Evolutionary conservation across 148 eudicot species (phyloP).

Genomic region (Vaccinium myrtillus): DNA sequence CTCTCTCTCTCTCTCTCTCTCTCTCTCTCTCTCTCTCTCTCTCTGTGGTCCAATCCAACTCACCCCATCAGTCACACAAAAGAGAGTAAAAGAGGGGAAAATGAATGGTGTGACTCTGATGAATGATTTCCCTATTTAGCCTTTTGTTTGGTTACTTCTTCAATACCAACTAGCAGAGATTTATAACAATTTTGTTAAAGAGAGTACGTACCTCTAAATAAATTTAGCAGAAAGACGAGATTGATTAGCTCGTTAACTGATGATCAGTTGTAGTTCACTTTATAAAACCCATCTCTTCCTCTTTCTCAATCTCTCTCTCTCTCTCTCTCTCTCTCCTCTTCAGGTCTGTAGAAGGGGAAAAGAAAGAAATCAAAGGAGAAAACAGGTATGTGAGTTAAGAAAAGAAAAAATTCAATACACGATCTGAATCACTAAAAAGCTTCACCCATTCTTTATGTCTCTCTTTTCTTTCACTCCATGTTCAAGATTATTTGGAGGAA

Average conservation of each 20-base stretch:
- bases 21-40: constrained; percentile 21
- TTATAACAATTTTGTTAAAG: neutral
- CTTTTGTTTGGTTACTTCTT: constrained; percentile 12
- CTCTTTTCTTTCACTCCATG: neutral
- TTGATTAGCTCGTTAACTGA: constrained; percentile 16
- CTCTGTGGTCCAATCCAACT: constrained; percentile 3
- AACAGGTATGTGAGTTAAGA: constrained; percentile 21
- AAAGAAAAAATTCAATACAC: neutral
- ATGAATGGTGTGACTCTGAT: constrained; percentile 16
- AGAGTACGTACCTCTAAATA: neutral
- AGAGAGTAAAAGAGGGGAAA: neutral
- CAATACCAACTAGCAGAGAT: constrained; percentile 19
- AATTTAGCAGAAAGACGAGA: constrained; percentile 21
- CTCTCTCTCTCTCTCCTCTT: constrained; percentile 18
- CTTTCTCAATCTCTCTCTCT: constrained; percentile 32
- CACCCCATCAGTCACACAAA: constrained; percentile 14
- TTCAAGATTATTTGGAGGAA: neutral
- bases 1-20: too few relatives aligned
- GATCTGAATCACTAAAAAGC: neutral
- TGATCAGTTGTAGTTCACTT: constrained; percentile 38
- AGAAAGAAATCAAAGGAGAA: constrained; percentile 28
- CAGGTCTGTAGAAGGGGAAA: constrained; percentile 23
- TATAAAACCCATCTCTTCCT: constrained; percentile 55
- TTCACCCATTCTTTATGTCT: constrained; percentile 18
- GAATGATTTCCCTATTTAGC: constrained; percentile 20